Base-by-base conservation (phyloP, 345 rosid species). In the Mercurialis annua region DNA sequence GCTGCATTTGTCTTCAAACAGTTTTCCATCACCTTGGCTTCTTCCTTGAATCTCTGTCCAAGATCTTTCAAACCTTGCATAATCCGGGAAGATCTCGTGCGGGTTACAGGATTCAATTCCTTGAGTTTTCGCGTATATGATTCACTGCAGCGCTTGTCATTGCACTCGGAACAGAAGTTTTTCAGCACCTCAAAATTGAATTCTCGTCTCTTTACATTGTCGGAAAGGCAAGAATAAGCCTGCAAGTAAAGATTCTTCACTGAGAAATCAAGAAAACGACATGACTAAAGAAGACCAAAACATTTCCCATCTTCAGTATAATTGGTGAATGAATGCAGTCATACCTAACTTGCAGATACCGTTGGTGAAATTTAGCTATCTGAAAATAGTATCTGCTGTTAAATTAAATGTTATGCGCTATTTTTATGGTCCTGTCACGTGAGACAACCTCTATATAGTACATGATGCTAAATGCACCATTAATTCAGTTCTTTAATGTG, bases 221-320 rank as follows among this genome's bases (percentile, higher is more conserved):
- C 87, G 0, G 92, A 80, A 1, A 89, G 89, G 78, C 89, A 84
- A 15, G 84, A 43, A 76, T 86, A 86, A 9, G 92, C 99, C 99
- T 94, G 85, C 77, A 74, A 60, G 36, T 24, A 54, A 17, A 4
- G 6, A 33, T 14, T 36, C 26, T 21, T 40, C 10, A 40, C 56
- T 33, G 10, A 68, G 47, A 26, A 57, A 43, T n/a, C 27, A 43
- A 36, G 52, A 52, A 53, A 24, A 6, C 49, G 8, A 24, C 10
- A 15, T 40, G 12, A 5, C 4, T 8, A 55, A 29, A 30, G 20
- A 27, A 5, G n/a, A 55, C 1, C 7, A 59, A 21, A 14, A 36
- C 18, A 59, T 54, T 17, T 26, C 34, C 33, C 57, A 53, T 33
- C 21, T 46, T 46, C 26, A 62, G 36, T 31, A 26, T 54, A 2